Conservation (phyloP, 2,329 filamentous ascomycete species). For the Penicillium sp. region DNA sequence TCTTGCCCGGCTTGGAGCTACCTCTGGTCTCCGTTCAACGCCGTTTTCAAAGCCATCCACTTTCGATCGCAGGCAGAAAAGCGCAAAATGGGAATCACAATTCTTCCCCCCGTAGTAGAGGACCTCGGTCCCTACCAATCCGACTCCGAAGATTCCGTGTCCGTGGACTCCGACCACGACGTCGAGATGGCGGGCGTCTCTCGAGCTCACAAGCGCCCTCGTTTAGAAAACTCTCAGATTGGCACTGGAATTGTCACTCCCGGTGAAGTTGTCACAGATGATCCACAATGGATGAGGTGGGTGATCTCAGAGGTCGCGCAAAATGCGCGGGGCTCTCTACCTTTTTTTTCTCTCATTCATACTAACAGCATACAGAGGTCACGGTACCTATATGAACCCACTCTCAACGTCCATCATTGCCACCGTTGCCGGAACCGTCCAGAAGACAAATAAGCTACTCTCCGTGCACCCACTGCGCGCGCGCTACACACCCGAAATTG, state of each 20-base stretch:
- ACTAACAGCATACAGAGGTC: constrained; percentile 62
- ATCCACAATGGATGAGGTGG: constrained; percentile 89
- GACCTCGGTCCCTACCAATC: constrained; percentile 33
- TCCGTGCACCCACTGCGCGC: constrained; percentile 88
- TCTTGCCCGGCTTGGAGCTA: neutral
- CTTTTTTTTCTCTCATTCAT: neutral
- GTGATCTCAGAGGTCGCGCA: constrained; percentile 6
- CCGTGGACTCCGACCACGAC: constrained; percentile 49
- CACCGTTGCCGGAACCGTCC: constrained; percentile 85
- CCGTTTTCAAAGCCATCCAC: neutral
- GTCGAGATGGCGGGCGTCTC: constrained; percentile 32
- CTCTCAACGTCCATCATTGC: constrained; percentile 71
- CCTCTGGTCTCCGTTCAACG: constrained; percentile 1
- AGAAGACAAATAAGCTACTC: constrained; percentile 95
- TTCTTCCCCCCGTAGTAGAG: constrained; percentile 54
- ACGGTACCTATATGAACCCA: constrained; percentile 79
- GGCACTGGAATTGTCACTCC: constrained; percentile 72
- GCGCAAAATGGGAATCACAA: constrained; percentile 59
- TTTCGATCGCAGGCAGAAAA: neutral
- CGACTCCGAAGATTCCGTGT: constrained; percentile 53
- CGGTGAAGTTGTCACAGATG: constrained; percentile 82
- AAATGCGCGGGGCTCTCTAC: neutral
- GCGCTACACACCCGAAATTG: constrained; percentile 93
- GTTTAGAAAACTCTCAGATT: constrained; percentile 26
- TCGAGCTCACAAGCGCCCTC: constrained; percentile 42